phyloP scores from a whole-genome alignment of 257 asterid genomes.

The Solanum pinnatisectum region DNA sequence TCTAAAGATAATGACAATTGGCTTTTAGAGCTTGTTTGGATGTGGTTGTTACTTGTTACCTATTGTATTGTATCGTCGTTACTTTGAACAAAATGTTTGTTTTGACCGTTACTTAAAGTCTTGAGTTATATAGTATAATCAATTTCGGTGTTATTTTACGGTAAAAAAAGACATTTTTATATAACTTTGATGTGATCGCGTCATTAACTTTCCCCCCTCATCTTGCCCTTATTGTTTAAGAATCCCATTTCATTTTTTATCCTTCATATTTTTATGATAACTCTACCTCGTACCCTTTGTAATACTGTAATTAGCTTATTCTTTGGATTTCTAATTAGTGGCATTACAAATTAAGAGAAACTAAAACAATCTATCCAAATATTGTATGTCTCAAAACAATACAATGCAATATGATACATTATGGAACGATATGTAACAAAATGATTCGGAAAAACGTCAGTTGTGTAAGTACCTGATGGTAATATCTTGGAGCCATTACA shows the following conservation, averaged over 20 bases:
- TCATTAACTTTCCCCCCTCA: neutral
- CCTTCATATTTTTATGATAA: too few species aligned
- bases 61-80: neutral
- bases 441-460: neutral
- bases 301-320: neutral
- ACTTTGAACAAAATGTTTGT: neutral
- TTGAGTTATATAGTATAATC: neutral
- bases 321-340: neutral
- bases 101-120: neutral
- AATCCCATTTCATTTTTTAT: too few species aligned
- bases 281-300: neutral
- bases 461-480: slow-evolving; percentile 36
- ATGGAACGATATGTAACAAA: neutral
- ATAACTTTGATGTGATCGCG: neutral
- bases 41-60: neutral
- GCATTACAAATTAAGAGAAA: neutral
- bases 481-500: slow-evolving; percentile 55
- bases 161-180: neutral
- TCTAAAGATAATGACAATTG: neutral
- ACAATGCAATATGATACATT: neutral
- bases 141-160: neutral
- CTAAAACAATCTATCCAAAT: neutral
- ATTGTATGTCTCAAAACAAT: neutral
- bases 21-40: neutral
- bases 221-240: neutral